Conservation (phyloP, 2,329 filamentous ascomycete species). For the Herpotrichia juniperi region DNA sequence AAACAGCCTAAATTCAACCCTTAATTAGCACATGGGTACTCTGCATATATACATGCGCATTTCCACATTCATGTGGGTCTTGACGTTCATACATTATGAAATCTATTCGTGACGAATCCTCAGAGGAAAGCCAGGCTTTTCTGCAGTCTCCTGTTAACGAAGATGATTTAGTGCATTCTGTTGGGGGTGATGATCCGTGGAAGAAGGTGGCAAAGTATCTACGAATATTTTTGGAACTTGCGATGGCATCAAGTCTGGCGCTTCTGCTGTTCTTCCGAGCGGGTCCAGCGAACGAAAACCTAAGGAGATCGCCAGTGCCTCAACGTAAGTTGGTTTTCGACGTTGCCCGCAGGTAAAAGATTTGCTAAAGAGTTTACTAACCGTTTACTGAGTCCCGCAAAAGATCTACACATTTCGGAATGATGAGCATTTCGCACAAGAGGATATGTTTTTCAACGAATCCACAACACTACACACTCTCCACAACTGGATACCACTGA, state of each 20-base stretch:
- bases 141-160: slow-evolving; percentile 8
- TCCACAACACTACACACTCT: slow-evolving; percentile 23
- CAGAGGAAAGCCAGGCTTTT: slow-evolving; percentile 19
- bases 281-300: slow-evolving; percentile 1
- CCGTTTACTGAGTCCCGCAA: slow-evolving; percentile 15
- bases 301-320: slow-evolving; percentile 25
- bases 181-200: background rate
- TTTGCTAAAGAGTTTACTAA: slow-evolving; percentile 6
- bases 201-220: slow-evolving; percentile 9
- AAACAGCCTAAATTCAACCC: background rate
- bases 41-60: no score
- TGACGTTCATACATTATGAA: slow-evolving; percentile 3
- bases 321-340: slow-evolving; percentile 12
- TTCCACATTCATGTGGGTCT: no score
- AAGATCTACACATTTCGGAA: slow-evolving; percentile 28
- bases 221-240: slow-evolving; percentile 17
- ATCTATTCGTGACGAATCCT: slow-evolving; percentile 4
- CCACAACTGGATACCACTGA: slow-evolving; percentile 30
- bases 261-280: slow-evolving; percentile 18
- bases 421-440: slow-evolving; percentile 21
- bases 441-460: slow-evolving; percentile 32
- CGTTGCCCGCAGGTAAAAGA: background rate
- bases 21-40: no score
- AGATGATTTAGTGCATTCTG: background rate
- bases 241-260: slow-evolving; percentile 16